Conservation (phyloP, 2,329 filamentous ascomycete species). For the Arthroderma sp. region DNA sequence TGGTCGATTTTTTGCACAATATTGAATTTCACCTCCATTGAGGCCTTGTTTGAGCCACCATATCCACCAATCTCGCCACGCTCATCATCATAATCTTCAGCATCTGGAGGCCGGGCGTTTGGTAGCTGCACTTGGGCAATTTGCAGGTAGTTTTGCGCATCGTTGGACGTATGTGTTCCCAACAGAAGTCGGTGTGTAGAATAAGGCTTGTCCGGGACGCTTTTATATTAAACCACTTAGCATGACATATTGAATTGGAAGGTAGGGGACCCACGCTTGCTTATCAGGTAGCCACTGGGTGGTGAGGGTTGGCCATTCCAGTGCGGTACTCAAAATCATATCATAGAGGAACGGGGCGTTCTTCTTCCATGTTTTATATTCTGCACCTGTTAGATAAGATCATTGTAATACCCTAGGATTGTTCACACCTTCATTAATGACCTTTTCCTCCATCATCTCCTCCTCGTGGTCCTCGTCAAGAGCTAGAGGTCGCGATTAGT, state of each 20-base stretch:
- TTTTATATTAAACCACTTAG: slow-evolving; percentile 14
- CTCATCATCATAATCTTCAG: slow-evolving; percentile 80
- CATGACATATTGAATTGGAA: neutral
- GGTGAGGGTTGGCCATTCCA: slow-evolving; percentile 95
- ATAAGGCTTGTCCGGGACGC: slow-evolving; percentile 71
- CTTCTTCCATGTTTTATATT: slow-evolving; percentile 99
- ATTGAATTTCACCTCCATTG: slow-evolving; percentile 65
- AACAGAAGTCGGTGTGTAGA: slow-evolving; percentile 79
- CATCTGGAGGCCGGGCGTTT: slow-evolving; percentile 54
- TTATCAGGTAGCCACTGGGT: slow-evolving; percentile 97
- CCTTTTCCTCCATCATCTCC: slow-evolving; percentile 66
- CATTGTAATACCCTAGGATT: neutral
- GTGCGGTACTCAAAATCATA: slow-evolving; percentile 84
- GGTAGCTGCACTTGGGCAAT: slow-evolving; percentile 91
- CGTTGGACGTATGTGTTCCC: slow-evolving; percentile 84
- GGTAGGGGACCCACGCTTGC: slow-evolving; percentile 46
- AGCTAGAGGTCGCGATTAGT: neutral
- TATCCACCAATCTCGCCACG: slow-evolving; percentile 89
- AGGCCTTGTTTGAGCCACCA: slow-evolving; percentile 54
- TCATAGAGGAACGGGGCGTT: slow-evolving; percentile 98
- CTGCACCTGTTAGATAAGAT: slow-evolving; percentile 33
- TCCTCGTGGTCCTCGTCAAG: slow-evolving; percentile 46
- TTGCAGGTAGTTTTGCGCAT: slow-evolving; percentile 79
- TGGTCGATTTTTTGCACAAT: slow-evolving; percentile 95
- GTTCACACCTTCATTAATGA: slow-evolving; percentile 73